A percentile compares a stretch with the other conserved stretches of the same genome.
These are phyloP conservation scores for Gyrodon lividus DNA, from an alignment of 768 basidiomycete species.

Conservation along the genomic window DNA sequence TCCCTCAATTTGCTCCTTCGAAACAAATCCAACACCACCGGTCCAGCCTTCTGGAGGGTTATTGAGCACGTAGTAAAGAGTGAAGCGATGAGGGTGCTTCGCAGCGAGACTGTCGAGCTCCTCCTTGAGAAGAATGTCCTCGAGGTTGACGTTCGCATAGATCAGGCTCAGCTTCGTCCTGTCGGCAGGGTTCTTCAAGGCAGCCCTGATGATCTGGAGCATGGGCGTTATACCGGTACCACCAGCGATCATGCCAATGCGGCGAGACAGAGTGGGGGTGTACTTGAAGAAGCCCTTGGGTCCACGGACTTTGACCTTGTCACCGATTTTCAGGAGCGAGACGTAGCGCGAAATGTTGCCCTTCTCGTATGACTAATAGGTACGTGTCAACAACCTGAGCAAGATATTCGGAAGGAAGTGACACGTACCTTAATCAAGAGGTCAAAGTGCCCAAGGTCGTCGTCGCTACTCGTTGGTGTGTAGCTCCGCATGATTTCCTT, in stretches of 20 bases:
- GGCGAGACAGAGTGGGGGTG: constrained; percentile 62
- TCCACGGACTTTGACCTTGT: constrained; percentile 88
- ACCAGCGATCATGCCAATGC: constrained; percentile 96
- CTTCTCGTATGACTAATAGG: constrained; percentile 83
- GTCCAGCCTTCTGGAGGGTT: constrained; percentile 87
- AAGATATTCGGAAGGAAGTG: not conserved
- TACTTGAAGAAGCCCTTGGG: constrained; percentile 97
- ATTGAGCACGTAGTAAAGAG: constrained; percentile 89
- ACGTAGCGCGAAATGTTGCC: constrained; percentile 95
- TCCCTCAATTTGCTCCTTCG: constrained; percentile 85
- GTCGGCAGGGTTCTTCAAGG: constrained; percentile 86
- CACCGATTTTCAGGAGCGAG: constrained; percentile 78
- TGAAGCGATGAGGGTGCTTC: constrained; percentile 66
- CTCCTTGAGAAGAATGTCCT: constrained; percentile 88
- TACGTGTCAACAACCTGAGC: not conserved
- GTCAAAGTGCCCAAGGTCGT: constrained; percentile 92
- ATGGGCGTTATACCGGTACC: constrained; percentile 99
- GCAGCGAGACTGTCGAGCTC: constrained; percentile 81
- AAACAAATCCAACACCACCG: constrained; percentile 90
- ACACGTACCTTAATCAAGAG: constrained; percentile 86
- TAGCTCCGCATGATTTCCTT: constrained; percentile 91
- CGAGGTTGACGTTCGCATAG: constrained; percentile 92
- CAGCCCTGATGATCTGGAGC: constrained; percentile 97
- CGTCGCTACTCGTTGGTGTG: constrained; percentile 93
- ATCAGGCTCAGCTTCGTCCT: constrained; percentile 81